Base-by-base conservation (phyloP, 768 basidiomycete genomes). In the Phanerochaete carnosa region DNA sequence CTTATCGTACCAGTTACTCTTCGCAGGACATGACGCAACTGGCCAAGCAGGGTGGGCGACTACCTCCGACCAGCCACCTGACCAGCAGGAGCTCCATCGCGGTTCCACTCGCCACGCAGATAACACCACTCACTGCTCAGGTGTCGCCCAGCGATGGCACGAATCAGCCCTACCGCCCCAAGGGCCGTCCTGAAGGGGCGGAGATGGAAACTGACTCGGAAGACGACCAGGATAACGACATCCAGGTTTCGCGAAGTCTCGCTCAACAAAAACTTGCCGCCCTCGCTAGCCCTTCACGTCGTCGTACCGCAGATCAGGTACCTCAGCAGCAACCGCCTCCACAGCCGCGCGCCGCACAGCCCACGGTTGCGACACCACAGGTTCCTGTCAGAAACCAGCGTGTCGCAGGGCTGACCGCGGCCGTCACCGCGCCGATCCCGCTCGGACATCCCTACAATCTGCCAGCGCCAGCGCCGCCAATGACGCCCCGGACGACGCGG, bases 401-500 rank as follows among this genome's bases (percentile, higher is more conserved):
- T 22, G n/a, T n/a, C n/a, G 62, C 70, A 0, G 58, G 61, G 45
- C 62, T 74, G 8, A 82, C 67, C n/a, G 69, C 70, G 29, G 67
- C 69, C 9, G 74, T 79, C 1, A 75, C 82, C 0, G 33, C 51
- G 30, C 85, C 89, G 1, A 58, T 58, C 33, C 57, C 57, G 3
- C 72, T 90, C 2, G 79, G 78, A 4, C 75, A 82, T 70, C 87
- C 90, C 6, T 90, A 92, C 74, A 89, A 90, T 66, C 80, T 93
- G 26, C 91, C 91, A 0, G 78, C 81, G 2, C 79, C 80, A 0
- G 75, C 77, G 3, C 76, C 83, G 19, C 90, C 91, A 2, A 88
- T 89, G 65, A 92, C 92, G 0, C 94, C 94, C 0, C 85, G 90
- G 35, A 93, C 94, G 45, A 94, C 92, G 2, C 82, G 94, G 2